These are phyloP conservation scores for Trichoderma reesei DNA, from an alignment of 495 filamentous ascomycete species.

Conservation along the genomic window DNA sequence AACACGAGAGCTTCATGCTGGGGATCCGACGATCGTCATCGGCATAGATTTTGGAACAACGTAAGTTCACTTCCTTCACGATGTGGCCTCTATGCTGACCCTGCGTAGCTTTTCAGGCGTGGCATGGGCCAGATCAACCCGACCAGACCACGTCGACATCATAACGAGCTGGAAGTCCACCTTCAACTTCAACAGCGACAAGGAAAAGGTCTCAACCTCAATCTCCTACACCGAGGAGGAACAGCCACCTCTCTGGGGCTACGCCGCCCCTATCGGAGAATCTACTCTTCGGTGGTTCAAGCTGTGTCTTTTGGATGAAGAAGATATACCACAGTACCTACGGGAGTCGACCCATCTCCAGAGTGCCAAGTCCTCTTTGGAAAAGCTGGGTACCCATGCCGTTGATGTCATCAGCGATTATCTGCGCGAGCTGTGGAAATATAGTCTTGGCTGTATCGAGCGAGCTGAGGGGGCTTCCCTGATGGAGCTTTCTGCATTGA, in stretches of 20 bases:
- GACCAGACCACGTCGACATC: conserved; percentile 11
- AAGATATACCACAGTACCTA: conserved; percentile 17
- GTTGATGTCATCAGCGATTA: conserved; percentile 18
- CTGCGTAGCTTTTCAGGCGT: conserved; percentile 15
- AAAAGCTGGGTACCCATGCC: conserved; percentile 12
- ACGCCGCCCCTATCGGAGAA: conserved; percentile 11
- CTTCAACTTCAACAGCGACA: conserved; percentile 9
- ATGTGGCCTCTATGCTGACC: not conserved
- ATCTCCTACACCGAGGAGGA: conserved; percentile 11
- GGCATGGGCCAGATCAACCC: conserved; percentile 10
- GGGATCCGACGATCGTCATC: not conserved
- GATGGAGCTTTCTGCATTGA: conserved; percentile 13
- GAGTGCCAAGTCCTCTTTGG: conserved; percentile 11
- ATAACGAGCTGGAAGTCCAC: conserved; percentile 12
- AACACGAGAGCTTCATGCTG: no score
- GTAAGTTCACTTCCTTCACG: conserved; percentile 9
- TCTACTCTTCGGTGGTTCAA: conserved; percentile 25
- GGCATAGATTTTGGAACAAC: conserved; percentile 21
- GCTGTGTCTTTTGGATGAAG: conserved; percentile 20
- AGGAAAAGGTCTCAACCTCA: conserved; percentile 17
- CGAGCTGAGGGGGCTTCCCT: conserved; percentile 11
- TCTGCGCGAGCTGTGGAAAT: conserved; percentile 20
- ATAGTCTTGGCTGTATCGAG: conserved; percentile 12
- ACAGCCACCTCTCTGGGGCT: conserved; percentile 19
- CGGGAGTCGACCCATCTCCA: conserved; percentile 11